phyloP scores from a whole-genome alignment of 345 rosid species.

The Geranium rotundifolium region DNA sequence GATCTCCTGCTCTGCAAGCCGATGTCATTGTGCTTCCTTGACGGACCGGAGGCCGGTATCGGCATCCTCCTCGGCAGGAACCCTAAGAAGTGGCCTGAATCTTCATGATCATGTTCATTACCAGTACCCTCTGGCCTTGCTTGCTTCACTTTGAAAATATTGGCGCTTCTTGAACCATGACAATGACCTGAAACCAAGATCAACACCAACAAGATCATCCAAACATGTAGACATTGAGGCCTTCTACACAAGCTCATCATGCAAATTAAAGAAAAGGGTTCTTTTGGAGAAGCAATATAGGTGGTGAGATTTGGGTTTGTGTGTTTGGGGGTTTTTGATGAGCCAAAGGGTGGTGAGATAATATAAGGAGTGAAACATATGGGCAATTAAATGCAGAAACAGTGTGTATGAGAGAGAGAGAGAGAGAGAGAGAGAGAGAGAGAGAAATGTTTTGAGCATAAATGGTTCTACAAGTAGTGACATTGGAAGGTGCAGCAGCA shows the following conservation, averaged over 20 bases:
- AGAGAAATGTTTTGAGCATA: no score
- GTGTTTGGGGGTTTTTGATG: no score
- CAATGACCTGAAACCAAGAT: not conserved
- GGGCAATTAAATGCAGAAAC: no score
- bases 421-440: no score
- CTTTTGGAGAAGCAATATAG: not conserved
- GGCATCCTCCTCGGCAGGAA: not conserved
- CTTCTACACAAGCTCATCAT: not conserved
- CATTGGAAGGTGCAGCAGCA: no score
- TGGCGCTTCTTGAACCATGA: not conserved
- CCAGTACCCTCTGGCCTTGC: not conserved
- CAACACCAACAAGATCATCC: not conserved
- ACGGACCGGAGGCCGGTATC: slow-evolving; percentile 1
- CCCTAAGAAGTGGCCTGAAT: not conserved
- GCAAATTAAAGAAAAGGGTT: not conserved
- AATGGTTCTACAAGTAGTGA: no score
- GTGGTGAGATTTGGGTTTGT: not conserved
- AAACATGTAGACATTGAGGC: not conserved
- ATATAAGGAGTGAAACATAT: no score
- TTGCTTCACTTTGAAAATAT: not conserved
- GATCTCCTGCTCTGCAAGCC: not conserved
- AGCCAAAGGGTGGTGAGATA: no score
- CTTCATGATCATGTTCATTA: not conserved
- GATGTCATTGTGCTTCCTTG: slow-evolving; percentile 2
- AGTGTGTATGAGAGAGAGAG: no score